phyloP scores from a whole-genome alignment of 192 early-diverging fungal genomes.

The Dissophora ornata region DNA sequence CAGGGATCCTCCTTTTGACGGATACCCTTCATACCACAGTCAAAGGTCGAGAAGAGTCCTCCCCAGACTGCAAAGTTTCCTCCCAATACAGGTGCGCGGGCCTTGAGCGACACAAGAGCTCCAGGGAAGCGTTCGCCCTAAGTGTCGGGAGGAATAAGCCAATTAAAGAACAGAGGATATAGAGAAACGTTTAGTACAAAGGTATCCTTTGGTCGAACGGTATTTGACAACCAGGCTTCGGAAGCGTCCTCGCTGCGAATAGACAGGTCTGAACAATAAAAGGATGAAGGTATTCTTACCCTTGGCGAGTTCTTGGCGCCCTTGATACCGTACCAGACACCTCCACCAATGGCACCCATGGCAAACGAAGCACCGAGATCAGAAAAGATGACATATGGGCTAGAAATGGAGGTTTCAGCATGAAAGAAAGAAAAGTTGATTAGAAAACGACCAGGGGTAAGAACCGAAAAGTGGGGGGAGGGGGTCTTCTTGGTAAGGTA shows the following conservation, averaged over 20 bases:
- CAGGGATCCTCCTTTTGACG: slow-evolving; percentile 99
- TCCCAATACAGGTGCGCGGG: slow-evolving; percentile 92
- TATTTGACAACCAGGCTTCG: no score
- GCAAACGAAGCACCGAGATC: slow-evolving; percentile 90
- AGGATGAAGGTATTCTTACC: no score
- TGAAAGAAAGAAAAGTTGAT: not conserved
- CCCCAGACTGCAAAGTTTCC: slow-evolving; percentile 99
- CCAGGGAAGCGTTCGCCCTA: slow-evolving; percentile 91
- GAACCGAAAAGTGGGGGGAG: no score
- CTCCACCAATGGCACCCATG: slow-evolving; percentile 96
- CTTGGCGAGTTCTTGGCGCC: slow-evolving; percentile 98
- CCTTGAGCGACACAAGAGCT: slow-evolving; percentile 88
- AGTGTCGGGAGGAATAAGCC: not conserved
- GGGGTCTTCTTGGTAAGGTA: no score
- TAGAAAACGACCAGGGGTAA: no score
- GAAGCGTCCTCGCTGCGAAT: no score
- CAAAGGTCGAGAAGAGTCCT: slow-evolving; percentile 96
- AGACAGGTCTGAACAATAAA: no score
- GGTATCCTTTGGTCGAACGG: no score
- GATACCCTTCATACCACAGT: slow-evolving; percentile 92
- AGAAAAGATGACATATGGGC: slow-evolving; percentile 89
- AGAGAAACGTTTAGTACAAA: no score
- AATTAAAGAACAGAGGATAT: not conserved
- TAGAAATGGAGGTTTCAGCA: slow-evolving; percentile 7
- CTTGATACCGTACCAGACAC: slow-evolving; percentile 97